Evolutionary conservation across 371 early-diverging fungal genomes (phyloP), one percentile per base, ranked within the genome.

Genomic region (Saksenaea vasiformis): DNA sequence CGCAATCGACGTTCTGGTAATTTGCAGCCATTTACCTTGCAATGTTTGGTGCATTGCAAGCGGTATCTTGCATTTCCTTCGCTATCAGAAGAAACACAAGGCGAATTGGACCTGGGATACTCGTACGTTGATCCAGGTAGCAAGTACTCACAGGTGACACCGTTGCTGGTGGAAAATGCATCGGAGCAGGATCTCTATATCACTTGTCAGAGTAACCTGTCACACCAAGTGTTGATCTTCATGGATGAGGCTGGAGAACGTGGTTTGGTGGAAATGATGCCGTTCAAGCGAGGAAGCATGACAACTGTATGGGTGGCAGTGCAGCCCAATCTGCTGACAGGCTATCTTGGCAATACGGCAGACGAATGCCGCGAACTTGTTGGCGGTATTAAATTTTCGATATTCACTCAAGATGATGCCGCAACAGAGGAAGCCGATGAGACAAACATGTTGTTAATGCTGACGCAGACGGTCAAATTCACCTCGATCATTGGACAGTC

Each of bases 221-320:
- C 92, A 1, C 90, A 91, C 59, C 95, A 95, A 68, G 94, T 93
- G 8, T 71, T 85, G 38, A 89, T 94, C 5, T 95, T 92, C 69
- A 73, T 85, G 39, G 94, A 95, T 51, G 85, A 80, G 54, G 72
- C 71, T 5, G 83, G 91, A 4, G 88, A 90, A 54, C 79, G 84
- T 54, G 88, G 88, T 13, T 74, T 84, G 14, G 85, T 87, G 5
- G 82, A 82, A 2, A 73, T 73, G 66, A 86, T 85, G 54, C 75
- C 86, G 1, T 70, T 88, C 53, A 86, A 80, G 56, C 76, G 77
- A 27, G 75, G 76, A 31, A 78, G 82, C 28, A 80, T 76, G 76
- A 63, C 83, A 4, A 87, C 85, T 0, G 83, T 93, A 0, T 93
- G 90, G 84, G 86, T 95, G 0, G 94, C 93, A 0, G 80, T 95